Evolutionary conservation across 768 basidiomycete genomes (phyloP).

Genomic region (Baorangia bicolor): DNA sequence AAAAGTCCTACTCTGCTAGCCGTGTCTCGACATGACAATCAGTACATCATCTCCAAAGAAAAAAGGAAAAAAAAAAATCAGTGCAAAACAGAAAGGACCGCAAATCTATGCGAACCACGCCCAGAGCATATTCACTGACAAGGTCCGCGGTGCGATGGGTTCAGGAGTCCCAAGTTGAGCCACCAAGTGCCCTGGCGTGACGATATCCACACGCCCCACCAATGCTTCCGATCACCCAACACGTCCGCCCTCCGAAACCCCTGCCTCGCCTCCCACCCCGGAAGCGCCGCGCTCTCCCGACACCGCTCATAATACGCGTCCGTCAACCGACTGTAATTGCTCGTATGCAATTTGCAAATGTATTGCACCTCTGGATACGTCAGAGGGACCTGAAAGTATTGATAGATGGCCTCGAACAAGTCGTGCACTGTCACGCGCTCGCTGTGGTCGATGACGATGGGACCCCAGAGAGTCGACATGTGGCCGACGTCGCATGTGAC

Average conservation of each 20-base stretch:
- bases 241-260: slow-evolving; percentile 52
- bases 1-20: not conserved
- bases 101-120: not conserved
- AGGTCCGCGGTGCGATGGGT: slow-evolving; percentile 13
- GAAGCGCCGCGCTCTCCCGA: slow-evolving; percentile 38
- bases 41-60: not conserved
- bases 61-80: too few relatives aligned
- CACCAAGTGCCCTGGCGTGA: slow-evolving; percentile 40
- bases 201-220: slow-evolving; percentile 41
- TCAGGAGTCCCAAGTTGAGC: slow-evolving; percentile 45
- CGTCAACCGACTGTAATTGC: slow-evolving; percentile 21
- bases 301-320: slow-evolving; percentile 38
- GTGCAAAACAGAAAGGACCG: not conserved
- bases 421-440: slow-evolving; percentile 41
- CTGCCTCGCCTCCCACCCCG: slow-evolving; percentile 37
- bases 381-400: slow-evolving; percentile 47
- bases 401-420: slow-evolving; percentile 48
- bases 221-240: slow-evolving; percentile 45
- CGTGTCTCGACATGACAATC: not conserved
- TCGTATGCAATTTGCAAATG: slow-evolving; percentile 17
- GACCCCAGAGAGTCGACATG: slow-evolving; percentile 44
- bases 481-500: slow-evolving; percentile 25
- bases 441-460: slow-evolving; percentile 41
- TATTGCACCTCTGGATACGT: slow-evolving; percentile 30
- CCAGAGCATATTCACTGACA: not conserved